These are phyloP conservation scores for Cyanidioschyzon merolae DNA, from an alignment of 23 red algal genomes.

Conservation along the genomic window DNA sequence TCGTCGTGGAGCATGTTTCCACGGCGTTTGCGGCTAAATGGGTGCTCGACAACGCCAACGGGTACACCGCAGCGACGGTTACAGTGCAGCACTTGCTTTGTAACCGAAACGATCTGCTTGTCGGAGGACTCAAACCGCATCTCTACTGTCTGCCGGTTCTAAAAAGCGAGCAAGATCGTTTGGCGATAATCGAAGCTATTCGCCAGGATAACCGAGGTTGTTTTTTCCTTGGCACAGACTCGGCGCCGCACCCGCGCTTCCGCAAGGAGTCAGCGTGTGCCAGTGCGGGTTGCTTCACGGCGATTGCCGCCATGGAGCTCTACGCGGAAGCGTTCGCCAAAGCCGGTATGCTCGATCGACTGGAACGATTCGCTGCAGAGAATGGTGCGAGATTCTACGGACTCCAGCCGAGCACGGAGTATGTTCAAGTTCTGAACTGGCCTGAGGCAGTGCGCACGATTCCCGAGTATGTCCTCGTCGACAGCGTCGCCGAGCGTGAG, in stretches of 20 bases:
- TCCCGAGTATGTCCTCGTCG: background rate
- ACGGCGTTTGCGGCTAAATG: constrained; percentile 53
- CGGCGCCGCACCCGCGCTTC: constrained; percentile 48
- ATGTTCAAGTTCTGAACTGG: background rate
- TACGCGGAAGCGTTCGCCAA: constrained; percentile 87
- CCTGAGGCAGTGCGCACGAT: background rate
- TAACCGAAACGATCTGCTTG: constrained; percentile 49
- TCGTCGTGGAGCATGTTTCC: constrained; percentile 90
- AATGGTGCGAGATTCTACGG: constrained; percentile 80
- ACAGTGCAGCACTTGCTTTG: constrained; percentile 78
- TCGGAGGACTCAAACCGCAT: constrained; percentile 47
- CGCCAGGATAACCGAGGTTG: constrained; percentile 30
- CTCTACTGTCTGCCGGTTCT: constrained; percentile 84
- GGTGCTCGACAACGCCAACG: constrained; percentile 22
- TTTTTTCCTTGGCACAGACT: constrained; percentile 88
- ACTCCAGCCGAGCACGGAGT: constrained; percentile 43
- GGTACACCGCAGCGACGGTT: constrained; percentile 53
- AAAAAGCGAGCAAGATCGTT: constrained; percentile 56
- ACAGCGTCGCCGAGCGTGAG: too few species aligned
- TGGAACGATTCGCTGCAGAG: constrained; percentile 57
- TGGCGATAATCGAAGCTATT: constrained; percentile 55
- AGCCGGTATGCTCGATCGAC: constrained; percentile 36
- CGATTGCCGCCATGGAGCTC: constrained; percentile 37
- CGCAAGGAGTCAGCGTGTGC: constrained; percentile 36
- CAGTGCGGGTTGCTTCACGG: constrained; percentile 64